Evolutionary conservation across 75 land plant genomes (phyloP).

Genomic region (Gnetum montanum): DNA sequence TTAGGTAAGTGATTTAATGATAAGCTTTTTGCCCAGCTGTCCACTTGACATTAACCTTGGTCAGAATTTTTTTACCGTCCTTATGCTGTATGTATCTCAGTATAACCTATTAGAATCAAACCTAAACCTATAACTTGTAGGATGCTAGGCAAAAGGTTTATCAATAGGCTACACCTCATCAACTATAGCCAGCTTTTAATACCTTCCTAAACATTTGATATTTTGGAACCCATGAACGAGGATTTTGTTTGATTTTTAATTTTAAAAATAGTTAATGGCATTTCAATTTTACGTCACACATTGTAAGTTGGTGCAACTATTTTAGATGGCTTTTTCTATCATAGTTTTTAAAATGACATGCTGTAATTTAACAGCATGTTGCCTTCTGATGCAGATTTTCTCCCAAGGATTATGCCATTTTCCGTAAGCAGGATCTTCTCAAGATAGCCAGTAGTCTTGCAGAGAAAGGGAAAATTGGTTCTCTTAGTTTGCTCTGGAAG

Average conservation of each 20-base stretch:
- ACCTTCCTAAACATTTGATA: too few species aligned
- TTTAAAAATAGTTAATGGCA: too few species aligned
- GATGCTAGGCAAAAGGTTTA: too few species aligned
- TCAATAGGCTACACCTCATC: too few species aligned
- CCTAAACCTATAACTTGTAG: too few species aligned
- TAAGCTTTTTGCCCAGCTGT: too few species aligned
- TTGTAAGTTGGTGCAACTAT: background rate
- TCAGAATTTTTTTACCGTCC: too few species aligned
- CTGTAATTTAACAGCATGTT: background rate
- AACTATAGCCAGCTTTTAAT: too few species aligned
- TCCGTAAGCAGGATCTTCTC: slow-evolving; percentile 39
- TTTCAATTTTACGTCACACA: background rate
- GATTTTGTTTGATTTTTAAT: background rate
- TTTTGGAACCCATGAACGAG: background rate
- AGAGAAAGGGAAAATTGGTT: slow-evolving; percentile 84
- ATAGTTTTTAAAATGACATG: slow-evolving; percentile 8
- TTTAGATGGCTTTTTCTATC: background rate
- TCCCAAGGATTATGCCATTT: slow-evolving; percentile 49
- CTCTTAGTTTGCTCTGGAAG: slow-evolving; percentile 81
- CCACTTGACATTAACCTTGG: too few species aligned
- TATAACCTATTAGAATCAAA: too few species aligned
- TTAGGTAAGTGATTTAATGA: too few species aligned
- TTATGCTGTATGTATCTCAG: too few species aligned
- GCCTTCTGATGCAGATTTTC: slow-evolving; percentile 57
- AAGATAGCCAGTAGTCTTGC: slow-evolving; percentile 64